Base-by-base conservation (phyloP, 768 basidiomycete species). In the Calocybe gangraenosa region DNA sequence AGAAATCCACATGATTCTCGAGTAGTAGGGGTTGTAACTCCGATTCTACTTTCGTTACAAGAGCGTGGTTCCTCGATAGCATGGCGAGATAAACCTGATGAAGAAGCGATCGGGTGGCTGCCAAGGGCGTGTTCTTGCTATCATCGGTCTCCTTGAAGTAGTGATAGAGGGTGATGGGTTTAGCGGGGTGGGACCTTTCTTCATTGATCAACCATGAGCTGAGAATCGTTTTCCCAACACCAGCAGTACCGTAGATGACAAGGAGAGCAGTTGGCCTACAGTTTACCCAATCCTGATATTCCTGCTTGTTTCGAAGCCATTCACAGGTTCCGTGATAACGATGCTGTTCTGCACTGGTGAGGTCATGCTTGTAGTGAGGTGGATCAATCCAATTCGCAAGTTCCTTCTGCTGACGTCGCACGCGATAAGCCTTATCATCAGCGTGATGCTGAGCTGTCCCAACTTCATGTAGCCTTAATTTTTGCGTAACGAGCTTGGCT, bases 261-360 rank as follows among this genome's bases (percentile, higher is more conserved):
- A 49, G 43, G 7, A 41, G 37, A 2, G 39, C 18, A 13, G 8
- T 9, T 0, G 38, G 17, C 11, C 5, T 40, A 11, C 43, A 38
- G 21, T 39, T 13, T 11, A 15, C 19, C 43, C 42, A 45, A 8
- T 36, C 8, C 6, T 36, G 20, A 7, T 31, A 49, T 10, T 38
- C 11, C 3, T 18, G 20, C 19, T 41, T 49, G 11, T 14, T 36
- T 15, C 21, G 34, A 9, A 49, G 36, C 48, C 48, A 49, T 37
- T 49, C 48, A 19, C 48, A 49, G 6, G 48, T 49, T 15, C 48
- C 48, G 14, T 21, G n/a, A 11, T 49, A 38, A 2, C 19, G 42
- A 5, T 13, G 20, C 10, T 35, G 25, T 15, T 40, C 22, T 8
- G 48, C 48, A 2, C 19, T 23, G 8, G 18, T 17, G 20, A 49